Base-by-base conservation (phyloP, 148 eudicot species). In the Vaccinium macrocarpon region DNA sequence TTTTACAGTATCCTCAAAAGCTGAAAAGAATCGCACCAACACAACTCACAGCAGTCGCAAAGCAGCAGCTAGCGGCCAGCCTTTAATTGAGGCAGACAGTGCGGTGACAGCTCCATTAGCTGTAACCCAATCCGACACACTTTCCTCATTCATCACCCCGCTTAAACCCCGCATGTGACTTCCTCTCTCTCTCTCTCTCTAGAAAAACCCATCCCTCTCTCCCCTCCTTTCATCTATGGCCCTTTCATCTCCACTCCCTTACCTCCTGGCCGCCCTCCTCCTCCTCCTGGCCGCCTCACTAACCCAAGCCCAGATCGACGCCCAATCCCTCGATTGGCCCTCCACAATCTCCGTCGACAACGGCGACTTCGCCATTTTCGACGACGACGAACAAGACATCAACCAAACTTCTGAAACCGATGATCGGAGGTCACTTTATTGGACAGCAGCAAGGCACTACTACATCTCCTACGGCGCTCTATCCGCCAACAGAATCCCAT, bases 401-500 rank as follows among this genome's bases (percentile, higher is more conserved):
- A 42, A 42, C 46, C 5, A 4, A 4, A 42, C 46, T 42, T 42
- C 46, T 42, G 46, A 42, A 4, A 42, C 5, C 46, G 6, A 42
- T 42, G 46, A 68, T 1, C 85, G 90, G 23, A 88, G 90, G 75
- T 83, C 88, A 2, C 81, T 88, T 53, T 82, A 84, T 78, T 86
- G 90, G 91, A 77, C 78, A 27, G 0, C 78, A 27, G 0, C 25
- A 57, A 75, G 81, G 25, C 81, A 29, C 48, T 88, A 88, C 75
- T 88, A 87, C 81, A 90, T 90, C 16, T 90, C 90, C 5, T 90
- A 90, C 53, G 90, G 87, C 1, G 88, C 89, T 23, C 87, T 88
- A 6, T 80, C 90, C 0, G 92, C 89, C 16, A 82, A 90, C 79
- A 48, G 88, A 16, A 83, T 90, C 52, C 90, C 89, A 3, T 90